Percentiles rank a stretch among this genome's conserved stretches.
Evolutionary conservation across 2,329 filamentous ascomycete species (phyloP).

Genomic region (Diaporthe citriasiana): DNA sequence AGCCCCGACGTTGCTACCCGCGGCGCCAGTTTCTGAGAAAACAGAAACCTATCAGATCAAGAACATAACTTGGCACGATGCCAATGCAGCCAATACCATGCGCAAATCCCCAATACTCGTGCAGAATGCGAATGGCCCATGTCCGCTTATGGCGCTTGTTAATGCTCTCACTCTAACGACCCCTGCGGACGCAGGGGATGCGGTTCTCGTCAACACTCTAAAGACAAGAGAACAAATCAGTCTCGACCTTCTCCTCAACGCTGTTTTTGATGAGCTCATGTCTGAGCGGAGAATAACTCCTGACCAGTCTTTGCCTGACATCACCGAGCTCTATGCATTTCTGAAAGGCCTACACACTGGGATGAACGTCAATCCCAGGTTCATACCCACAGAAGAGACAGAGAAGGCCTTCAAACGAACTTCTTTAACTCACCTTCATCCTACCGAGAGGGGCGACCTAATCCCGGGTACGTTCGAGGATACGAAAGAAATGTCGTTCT

Average conservation of each 20-base stretch:
- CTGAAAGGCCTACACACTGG: slow-evolving; percentile 91
- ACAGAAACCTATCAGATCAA: slow-evolving; percentile 93
- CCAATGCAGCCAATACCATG: slow-evolving; percentile 69
- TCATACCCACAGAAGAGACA: slow-evolving; percentile 72
- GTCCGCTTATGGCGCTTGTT: slow-evolving; percentile 90
- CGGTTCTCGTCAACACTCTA: slow-evolving; percentile 83
- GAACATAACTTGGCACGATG: slow-evolving; percentile 87
- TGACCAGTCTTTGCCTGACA: slow-evolving; percentile 81
- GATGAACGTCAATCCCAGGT: slow-evolving; percentile 97
- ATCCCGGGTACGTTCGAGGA: slow-evolving; percentile 85
- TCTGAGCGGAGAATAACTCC: slow-evolving; percentile 76
- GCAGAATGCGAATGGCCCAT: slow-evolving; percentile 95
- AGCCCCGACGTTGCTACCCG: slow-evolving; percentile 53
- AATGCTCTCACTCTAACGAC: slow-evolving; percentile 92
- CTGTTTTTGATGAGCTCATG: slow-evolving; percentile 93
- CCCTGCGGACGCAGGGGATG: slow-evolving; percentile 70
- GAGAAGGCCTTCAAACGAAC: slow-evolving; percentile 64
- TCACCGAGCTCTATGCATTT: slow-evolving; percentile 89
- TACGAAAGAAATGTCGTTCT: slow-evolving; percentile 90
- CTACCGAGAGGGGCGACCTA: slow-evolving; percentile 61
- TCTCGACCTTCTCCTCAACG: slow-evolving; percentile 86
- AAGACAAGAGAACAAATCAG: slow-evolving; percentile 88
- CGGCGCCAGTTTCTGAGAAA: slow-evolving; percentile 60
- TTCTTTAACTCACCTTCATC: slow-evolving; percentile 66
- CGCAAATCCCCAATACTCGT: slow-evolving; percentile 88